These are phyloP conservation scores for Akanthomyces muscarius DNA, from an alignment of 2,329 filamentous ascomycete genomes.

Conservation along the genomic window DNA sequence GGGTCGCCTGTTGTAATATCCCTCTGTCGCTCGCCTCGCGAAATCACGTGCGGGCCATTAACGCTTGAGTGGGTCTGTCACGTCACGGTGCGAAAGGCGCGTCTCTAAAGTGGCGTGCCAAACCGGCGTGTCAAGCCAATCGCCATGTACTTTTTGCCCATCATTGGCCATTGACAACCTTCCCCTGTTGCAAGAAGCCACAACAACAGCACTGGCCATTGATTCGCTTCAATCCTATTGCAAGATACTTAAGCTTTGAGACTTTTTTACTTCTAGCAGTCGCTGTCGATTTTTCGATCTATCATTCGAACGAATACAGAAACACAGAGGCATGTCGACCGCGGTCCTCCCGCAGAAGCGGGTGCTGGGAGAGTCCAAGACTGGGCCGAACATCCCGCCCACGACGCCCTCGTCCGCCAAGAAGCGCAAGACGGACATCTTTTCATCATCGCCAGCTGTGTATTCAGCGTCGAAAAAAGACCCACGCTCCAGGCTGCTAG, in stretches of 20 bases:
- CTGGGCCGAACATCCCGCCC: slow-evolving; percentile 56
- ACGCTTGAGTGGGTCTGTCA: slow-evolving; percentile 14
- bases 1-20: neutral
- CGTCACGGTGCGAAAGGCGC: slow-evolving; percentile 17
- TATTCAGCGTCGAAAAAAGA: slow-evolving; percentile 61
- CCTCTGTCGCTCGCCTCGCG: neutral
- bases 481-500: slow-evolving; percentile 54
- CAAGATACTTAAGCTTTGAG: neutral
- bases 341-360: slow-evolving; percentile 64
- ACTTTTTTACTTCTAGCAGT: neutral
- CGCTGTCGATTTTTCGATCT: neutral
- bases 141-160: slow-evolving; percentile 9
- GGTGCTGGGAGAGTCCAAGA: slow-evolving; percentile 64
- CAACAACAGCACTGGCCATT: neutral
- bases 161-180: neutral
- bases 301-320: slow-evolving; percentile 12
- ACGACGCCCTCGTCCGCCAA: slow-evolving; percentile 60
- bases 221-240: neutral
- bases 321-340: slow-evolving; percentile 40
- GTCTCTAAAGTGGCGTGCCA: slow-evolving; percentile 15
- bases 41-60: slow-evolving; percentile 14
- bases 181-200: neutral
- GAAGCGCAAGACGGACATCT: slow-evolving; percentile 74
- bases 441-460: slow-evolving; percentile 51
- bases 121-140: slow-evolving; percentile 6